These are phyloP conservation scores for Alternaria consortialis DNA, from an alignment of 2,329 filamentous ascomycete species.

Conservation along the genomic window DNA sequence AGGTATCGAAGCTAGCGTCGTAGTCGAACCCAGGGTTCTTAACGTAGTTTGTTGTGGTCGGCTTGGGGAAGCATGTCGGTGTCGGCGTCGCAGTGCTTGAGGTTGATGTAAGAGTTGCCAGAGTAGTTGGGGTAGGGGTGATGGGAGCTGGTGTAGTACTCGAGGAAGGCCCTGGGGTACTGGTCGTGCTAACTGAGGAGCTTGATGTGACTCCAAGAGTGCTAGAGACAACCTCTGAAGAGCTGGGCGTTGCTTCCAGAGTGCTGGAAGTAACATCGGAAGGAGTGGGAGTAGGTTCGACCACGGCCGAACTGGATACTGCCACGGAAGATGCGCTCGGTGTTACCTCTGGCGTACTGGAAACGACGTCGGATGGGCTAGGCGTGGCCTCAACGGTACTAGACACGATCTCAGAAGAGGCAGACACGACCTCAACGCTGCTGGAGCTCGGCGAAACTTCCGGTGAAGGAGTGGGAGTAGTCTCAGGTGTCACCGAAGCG, in stretches of 20 bases:
- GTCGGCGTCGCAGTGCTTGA: constrained; percentile 23
- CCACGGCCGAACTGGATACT: not conserved
- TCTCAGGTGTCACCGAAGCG: not conserved
- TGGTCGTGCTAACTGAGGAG: not conserved
- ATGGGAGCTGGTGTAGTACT: not conserved
- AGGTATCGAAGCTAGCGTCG: not conserved
- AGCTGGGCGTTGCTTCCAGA: not conserved
- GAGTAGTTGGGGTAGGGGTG: not conserved
- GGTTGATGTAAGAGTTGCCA: constrained; percentile 1
- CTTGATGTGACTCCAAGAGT: not conserved
- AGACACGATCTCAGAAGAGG: not conserved
- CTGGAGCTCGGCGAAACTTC: not conserved
- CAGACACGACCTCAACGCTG: not conserved
- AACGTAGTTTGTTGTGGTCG: not conserved
- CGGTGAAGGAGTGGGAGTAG: not conserved
- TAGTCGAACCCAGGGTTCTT: constrained; percentile 6
- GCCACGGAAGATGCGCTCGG: not conserved
- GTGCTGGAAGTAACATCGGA: not conserved
- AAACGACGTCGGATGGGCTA: not conserved
- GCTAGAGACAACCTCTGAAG: not conserved
- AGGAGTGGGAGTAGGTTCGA: not conserved
- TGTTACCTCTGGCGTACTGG: not conserved
- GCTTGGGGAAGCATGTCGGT: constrained; percentile 8
- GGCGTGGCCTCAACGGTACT: not conserved
- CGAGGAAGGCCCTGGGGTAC: not conserved